These are phyloP conservation scores for Acacia acuminata DNA, from an alignment of 306 rosid species.

Conservation along the genomic window DNA sequence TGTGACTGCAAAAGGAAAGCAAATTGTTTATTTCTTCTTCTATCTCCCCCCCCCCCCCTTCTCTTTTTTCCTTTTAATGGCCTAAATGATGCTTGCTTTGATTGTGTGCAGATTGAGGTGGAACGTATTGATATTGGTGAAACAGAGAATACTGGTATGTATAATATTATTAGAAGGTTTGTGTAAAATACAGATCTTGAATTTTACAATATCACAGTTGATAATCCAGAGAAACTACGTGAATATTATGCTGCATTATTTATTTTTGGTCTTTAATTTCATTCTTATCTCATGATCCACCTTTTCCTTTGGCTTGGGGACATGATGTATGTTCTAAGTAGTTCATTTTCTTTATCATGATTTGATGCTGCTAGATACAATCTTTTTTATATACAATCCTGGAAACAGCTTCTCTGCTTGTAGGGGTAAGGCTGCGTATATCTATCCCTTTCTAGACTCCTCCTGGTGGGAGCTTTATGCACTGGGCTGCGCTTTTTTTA, in stretches of 20 bases:
- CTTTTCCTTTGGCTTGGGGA: neutral
- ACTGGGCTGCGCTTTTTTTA: neutral
- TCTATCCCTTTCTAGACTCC: no score
- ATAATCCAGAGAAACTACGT: neutral
- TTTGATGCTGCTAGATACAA: conserved; percentile 11
- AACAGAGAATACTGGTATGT: conserved; percentile 68
- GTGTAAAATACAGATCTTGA: neutral
- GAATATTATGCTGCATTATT: neutral
- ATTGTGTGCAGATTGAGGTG: conserved; percentile 77
- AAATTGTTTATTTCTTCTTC: conserved; percentile 18
- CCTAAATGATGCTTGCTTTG: conserved; percentile 16
- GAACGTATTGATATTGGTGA: conserved; percentile 83
- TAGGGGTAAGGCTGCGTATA: no score
- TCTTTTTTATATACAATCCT: conserved; percentile 16
- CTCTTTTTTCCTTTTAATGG: neutral
- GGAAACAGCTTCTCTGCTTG: no score
- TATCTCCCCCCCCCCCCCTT: neutral
- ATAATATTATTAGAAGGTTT: conserved; percentile 25
- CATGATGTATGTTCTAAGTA: conserved; percentile 12
- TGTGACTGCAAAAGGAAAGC: conserved; percentile 10
- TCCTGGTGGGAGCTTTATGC: no score
- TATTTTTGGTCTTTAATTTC: neutral
- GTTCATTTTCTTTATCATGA: conserved; percentile 23
- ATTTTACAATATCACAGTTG: neutral
- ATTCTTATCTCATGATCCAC: neutral